A percentile compares a stretch with the other conserved stretches of the same genome.
Conservation (phyloP, 805 yeast species). For the baker's yeast (Saccharomyces cerevisiae) region DNA sequence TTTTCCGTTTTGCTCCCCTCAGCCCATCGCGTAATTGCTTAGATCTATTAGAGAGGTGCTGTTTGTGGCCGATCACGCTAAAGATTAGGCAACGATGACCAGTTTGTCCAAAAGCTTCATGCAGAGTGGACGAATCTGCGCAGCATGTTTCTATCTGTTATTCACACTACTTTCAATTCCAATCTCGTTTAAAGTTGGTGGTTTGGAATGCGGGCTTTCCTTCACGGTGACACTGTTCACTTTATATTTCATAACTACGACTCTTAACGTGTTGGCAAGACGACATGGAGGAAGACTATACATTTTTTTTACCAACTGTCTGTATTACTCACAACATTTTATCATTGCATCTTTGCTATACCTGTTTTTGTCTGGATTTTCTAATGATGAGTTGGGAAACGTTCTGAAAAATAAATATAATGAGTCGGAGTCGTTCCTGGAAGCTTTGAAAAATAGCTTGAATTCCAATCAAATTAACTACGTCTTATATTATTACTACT, state of each 20-base stretch:
- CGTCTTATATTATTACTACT: slow-evolving; percentile 28
- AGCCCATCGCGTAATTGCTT: neutral
- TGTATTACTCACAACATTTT: slow-evolving; percentile 77
- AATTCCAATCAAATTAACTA: slow-evolving; percentile 15
- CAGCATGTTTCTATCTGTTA: slow-evolving; percentile 54
- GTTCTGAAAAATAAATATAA: slow-evolving; percentile 17
- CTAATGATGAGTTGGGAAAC: slow-evolving; percentile 25
- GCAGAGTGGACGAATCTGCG: slow-evolving; percentile 27
- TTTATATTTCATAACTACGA: slow-evolving; percentile 64
- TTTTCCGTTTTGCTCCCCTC: neutral
- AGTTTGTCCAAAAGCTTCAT: slow-evolving; percentile 12
- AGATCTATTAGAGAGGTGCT: neutral
- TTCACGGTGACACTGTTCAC: slow-evolving; percentile 67
- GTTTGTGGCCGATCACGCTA: neutral
- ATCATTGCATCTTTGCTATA: slow-evolving; percentile 76
- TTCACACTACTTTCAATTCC: slow-evolving; percentile 79
- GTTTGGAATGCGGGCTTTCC: slow-evolving; percentile 79
- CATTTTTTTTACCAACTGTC: slow-evolving; percentile 26
- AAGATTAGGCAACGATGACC: slow-evolving; percentile 1
- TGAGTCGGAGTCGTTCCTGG: slow-evolving; percentile 17
- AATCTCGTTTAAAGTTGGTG: slow-evolving; percentile 89
- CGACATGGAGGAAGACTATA: slow-evolving; percentile 15
- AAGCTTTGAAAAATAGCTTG: slow-evolving; percentile 14
- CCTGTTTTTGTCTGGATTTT: slow-evolving; percentile 51
- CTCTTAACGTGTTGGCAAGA: slow-evolving; percentile 49